phyloP scores from a whole-genome alignment of 768 basidiomycete genomes.

The Candolleomyces eurysporus region DNA sequence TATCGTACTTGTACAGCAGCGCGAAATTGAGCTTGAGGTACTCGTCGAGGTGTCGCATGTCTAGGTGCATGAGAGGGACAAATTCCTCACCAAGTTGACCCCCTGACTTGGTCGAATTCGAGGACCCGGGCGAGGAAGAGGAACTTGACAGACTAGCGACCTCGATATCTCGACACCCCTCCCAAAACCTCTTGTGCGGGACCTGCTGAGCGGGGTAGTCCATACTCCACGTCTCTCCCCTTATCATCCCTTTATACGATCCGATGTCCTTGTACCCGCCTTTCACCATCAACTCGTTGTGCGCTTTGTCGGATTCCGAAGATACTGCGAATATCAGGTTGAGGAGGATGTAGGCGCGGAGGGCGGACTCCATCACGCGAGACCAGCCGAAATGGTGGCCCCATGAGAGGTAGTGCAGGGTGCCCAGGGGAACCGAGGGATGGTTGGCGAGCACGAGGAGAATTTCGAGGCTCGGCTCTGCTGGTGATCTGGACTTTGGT shows the following conservation, averaged over 20 bases:
- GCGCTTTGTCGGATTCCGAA: too few relatives aligned
- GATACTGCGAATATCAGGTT: slow-evolving; percentile 20
- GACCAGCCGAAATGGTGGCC: slow-evolving; percentile 33
- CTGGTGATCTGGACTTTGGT: not conserved
- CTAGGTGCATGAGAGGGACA: not conserved
- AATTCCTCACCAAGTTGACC: not conserved
- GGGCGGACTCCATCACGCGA: slow-evolving; percentile 26
- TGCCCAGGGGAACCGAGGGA: slow-evolving; percentile 26
- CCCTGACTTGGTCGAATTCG: not conserved
- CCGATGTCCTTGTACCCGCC: slow-evolving; percentile 24
- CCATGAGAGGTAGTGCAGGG: slow-evolving; percentile 24
- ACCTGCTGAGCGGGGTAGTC: slow-evolving; percentile 32
- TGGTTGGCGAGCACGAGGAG: slow-evolving; percentile 37
- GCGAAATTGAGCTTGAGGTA: slow-evolving; percentile 36
- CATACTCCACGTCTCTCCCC: slow-evolving; percentile 13
- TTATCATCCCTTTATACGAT: slow-evolving; percentile 19
- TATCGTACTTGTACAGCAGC: slow-evolving; percentile 36
- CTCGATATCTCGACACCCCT: not conserved
- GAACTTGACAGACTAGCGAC: too few relatives aligned
- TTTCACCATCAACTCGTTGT: not conserved
- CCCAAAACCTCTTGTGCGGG: slow-evolving; percentile 28
- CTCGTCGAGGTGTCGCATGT: slow-evolving; percentile 21
- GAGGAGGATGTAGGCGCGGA: slow-evolving; percentile 34
- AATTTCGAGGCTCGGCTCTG: not conserved
- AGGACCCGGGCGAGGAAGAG: too few relatives aligned